Evolutionary conservation across 306 rosid species (phyloP).

Genomic region (Quercus agrifolia): DNA sequence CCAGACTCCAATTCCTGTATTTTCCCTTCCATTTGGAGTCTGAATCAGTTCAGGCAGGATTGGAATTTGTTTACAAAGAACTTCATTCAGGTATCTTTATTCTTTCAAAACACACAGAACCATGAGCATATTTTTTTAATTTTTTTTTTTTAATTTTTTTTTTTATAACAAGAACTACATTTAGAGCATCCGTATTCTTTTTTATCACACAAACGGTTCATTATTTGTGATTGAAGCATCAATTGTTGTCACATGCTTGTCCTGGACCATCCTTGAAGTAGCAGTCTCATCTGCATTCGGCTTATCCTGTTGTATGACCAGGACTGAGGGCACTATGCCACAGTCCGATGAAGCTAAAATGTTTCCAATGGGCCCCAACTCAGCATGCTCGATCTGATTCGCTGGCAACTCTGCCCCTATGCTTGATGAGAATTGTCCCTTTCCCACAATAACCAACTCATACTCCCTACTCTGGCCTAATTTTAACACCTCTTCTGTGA

Average conservation of each 20-base stretch:
- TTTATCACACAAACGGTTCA: not conserved
- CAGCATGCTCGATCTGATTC: constrained; percentile 17
- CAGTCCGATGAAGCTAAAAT: constrained; percentile 19
- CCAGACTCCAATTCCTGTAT: too few relatives aligned
- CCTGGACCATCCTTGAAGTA: not conserved
- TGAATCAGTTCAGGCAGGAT: not conserved
- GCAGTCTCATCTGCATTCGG: constrained; percentile 1
- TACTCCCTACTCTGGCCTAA: constrained; percentile 22
- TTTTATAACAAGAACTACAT: not conserved
- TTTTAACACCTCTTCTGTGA: constrained; percentile 22
- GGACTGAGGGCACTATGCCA: constrained; percentile 26
- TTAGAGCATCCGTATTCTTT: not conserved
- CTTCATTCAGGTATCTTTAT: too few relatives aligned
- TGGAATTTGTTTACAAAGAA: not conserved
- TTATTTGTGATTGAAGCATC: not conserved
- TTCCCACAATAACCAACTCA: constrained; percentile 35
- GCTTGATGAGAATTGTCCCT: constrained; percentile 10
- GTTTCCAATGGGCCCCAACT: constrained; percentile 32
- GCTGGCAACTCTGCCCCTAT: constrained; percentile 1
- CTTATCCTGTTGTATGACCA: constrained; percentile 14
- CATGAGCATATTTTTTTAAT: too few relatives aligned
- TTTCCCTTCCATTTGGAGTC: too few relatives aligned
- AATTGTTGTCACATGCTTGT: not conserved
- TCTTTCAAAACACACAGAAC: too few relatives aligned
- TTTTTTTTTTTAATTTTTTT: too few relatives aligned